phyloP scores from a whole-genome alignment of 176 grass and related monocot species.

The Chrysopogon serrulatus region DNA sequence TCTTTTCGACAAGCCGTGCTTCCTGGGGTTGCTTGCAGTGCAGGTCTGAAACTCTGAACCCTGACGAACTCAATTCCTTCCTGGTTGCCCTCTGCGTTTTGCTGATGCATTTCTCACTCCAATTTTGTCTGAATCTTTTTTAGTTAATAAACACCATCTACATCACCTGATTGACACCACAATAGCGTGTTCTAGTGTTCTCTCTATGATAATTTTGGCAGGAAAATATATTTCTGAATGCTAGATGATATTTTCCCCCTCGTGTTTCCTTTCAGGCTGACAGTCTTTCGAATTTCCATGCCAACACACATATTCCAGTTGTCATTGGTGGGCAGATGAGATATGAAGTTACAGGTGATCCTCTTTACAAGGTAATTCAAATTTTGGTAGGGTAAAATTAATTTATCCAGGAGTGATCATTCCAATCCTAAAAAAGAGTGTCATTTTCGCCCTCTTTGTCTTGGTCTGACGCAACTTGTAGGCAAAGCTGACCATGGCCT shows the following conservation, averaged over 20 bases:
- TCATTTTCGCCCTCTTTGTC: background rate
- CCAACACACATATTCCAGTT: constrained; percentile 93
- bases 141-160: background rate
- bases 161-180: background rate
- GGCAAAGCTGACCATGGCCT: background rate
- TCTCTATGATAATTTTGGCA: background rate
- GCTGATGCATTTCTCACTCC: background rate
- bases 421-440: background rate
- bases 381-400: background rate
- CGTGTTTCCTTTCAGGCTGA: constrained; percentile 46
- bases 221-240: background rate
- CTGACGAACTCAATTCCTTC: background rate
- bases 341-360: constrained; percentile 86
- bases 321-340: constrained; percentile 84
- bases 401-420: background rate
- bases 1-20: constrained; percentile 97
- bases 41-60: constrained; percentile 53
- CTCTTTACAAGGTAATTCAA: constrained; percentile 86
- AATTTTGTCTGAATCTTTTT: background rate
- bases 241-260: background rate
- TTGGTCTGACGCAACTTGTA: background rate
- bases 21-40: constrained; percentile 85
- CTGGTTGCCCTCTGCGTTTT: background rate
- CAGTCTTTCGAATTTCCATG: constrained; percentile 77
- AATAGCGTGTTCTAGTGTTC: no score